Evolutionary conservation across 2,329 filamentous ascomycete genomes (phyloP).

Genomic region (Ceratocystis huliohia): DNA sequence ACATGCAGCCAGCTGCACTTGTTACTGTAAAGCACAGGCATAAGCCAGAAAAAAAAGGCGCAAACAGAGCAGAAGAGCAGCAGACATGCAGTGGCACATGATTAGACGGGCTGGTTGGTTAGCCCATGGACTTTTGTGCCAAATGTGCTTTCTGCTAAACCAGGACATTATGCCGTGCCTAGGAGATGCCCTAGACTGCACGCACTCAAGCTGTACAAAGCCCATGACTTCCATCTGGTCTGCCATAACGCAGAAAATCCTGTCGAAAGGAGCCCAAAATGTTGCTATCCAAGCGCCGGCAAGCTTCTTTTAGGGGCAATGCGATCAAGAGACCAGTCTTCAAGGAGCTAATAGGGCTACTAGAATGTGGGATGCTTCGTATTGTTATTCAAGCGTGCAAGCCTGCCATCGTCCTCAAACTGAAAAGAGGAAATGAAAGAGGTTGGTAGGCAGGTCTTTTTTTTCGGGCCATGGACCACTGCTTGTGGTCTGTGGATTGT

Average conservation of each 20-base stretch:
- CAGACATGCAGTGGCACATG: not conserved
- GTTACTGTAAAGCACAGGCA: not conserved
- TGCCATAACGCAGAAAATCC: not conserved
- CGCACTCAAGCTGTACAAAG: not conserved
- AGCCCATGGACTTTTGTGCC: conserved; percentile 1
- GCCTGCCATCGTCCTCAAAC: not conserved
- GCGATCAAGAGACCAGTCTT: no score
- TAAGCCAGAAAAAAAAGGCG: not conserved
- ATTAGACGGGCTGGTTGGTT: conserved; percentile 3
- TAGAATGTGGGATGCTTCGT: not conserved
- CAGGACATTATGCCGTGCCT: conserved; percentile 1
- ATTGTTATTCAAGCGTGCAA: not conserved
- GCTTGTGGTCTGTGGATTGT: not conserved
- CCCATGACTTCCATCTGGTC: not conserved
- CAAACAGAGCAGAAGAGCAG: conserved; percentile 1
- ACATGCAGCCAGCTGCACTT: not conserved
- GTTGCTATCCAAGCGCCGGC: not conserved
- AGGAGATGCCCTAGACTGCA: not conserved
- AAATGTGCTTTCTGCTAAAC: not conserved
- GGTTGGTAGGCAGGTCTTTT: not conserved
- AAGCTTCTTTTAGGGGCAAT: not conserved
- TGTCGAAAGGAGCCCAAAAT: not conserved
- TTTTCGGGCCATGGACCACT: not conserved
- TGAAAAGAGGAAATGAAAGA: not conserved
- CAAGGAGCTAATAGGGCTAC: not conserved